These are phyloP conservation scores for Leptosphaerulina australis DNA, from an alignment of 2,329 filamentous ascomycete species.

Conservation along the genomic window DNA sequence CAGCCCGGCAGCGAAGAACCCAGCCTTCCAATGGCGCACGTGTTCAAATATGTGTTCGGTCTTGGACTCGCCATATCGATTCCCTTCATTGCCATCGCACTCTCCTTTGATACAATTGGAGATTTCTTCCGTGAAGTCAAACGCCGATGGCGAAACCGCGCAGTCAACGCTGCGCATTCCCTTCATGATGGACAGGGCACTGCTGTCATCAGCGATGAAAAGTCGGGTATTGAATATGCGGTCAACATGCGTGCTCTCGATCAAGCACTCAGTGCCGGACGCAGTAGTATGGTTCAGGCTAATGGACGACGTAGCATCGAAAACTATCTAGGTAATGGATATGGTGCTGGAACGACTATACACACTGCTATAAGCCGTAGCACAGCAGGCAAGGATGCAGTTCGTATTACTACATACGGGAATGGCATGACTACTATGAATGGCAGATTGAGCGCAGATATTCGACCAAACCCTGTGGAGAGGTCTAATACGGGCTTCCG, in stretches of 20 bases:
- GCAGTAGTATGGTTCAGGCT: slow-evolving; percentile 30
- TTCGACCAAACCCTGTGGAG: slow-evolving; percentile 28
- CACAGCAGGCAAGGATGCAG: slow-evolving; percentile 28
- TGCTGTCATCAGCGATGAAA: slow-evolving; percentile 18
- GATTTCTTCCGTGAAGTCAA: slow-evolving; percentile 40
- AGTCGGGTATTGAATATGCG: slow-evolving; percentile 23
- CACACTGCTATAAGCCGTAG: slow-evolving; percentile 43
- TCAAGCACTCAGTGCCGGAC: slow-evolving; percentile 33
- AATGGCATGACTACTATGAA: slow-evolving; percentile 18
- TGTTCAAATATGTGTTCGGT: slow-evolving; percentile 62
- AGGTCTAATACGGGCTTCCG: slow-evolving; percentile 44
- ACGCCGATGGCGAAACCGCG: slow-evolving; percentile 24
- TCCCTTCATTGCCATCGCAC: slow-evolving; percentile 55
- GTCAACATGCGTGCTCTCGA: slow-evolving; percentile 38
- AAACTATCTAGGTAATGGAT: slow-evolving; percentile 32
- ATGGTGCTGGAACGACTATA: slow-evolving; percentile 24
- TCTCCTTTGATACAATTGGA: slow-evolving; percentile 52
- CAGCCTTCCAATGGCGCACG: slow-evolving; percentile 56
- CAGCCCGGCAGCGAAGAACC: slow-evolving; percentile 33
- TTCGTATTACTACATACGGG: slow-evolving; percentile 13
- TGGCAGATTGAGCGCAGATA: slow-evolving; percentile 29
- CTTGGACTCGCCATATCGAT: slow-evolving; percentile 61
- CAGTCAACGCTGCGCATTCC: neutral
- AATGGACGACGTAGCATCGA: slow-evolving; percentile 36
- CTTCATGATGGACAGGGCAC: slow-evolving; percentile 8